These are phyloP conservation scores for Pyrenula aspistea DNA, from an alignment of 495 filamentous ascomycete genomes.

Conservation along the genomic window DNA sequence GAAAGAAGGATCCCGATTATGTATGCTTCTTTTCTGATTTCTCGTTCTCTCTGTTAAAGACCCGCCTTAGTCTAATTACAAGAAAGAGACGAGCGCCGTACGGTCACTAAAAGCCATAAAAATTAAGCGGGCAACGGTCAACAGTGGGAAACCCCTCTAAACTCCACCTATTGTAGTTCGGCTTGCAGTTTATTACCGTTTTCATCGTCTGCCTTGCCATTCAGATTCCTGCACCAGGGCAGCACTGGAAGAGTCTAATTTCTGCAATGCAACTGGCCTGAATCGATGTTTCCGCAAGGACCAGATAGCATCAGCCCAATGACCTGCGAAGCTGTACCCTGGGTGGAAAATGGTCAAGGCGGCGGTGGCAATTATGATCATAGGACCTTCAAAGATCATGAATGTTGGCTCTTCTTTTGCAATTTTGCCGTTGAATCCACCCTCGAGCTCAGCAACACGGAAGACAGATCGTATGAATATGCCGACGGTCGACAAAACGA, in stretches of 20 bases:
- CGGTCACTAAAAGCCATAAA: too few relatives aligned
- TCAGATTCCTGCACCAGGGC: not conserved
- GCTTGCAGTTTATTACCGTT: too few relatives aligned
- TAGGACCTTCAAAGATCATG: conserved; percentile 49
- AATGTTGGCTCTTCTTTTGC: conserved; percentile 43
- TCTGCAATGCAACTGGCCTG: not conserved
- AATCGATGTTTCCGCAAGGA: not conserved
- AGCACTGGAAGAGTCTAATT: not conserved
- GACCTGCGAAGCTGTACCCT: conserved; percentile 9
- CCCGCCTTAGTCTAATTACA: too few relatives aligned
- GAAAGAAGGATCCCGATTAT: too few relatives aligned
- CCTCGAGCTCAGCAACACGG: conserved; percentile 42
- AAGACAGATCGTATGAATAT: conserved; percentile 44
- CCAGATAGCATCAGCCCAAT: conserved; percentile 3
- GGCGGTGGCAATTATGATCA: conserved; percentile 41
- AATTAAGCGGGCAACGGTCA: too few relatives aligned
- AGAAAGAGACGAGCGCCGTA: too few relatives aligned
- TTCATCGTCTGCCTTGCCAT: not conserved
- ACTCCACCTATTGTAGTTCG: too few relatives aligned
- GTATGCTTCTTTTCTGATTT: too few relatives aligned
- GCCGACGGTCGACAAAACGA: conserved; percentile 22
- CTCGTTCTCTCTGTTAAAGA: too few relatives aligned
- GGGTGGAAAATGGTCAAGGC: conserved; percentile 45
- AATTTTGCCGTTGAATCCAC: conserved; percentile 39
- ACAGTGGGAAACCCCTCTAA: too few relatives aligned